These are phyloP conservation scores for Lablab purpureus DNA, from an alignment of 306 rosid species.

Conservation along the genomic window DNA sequence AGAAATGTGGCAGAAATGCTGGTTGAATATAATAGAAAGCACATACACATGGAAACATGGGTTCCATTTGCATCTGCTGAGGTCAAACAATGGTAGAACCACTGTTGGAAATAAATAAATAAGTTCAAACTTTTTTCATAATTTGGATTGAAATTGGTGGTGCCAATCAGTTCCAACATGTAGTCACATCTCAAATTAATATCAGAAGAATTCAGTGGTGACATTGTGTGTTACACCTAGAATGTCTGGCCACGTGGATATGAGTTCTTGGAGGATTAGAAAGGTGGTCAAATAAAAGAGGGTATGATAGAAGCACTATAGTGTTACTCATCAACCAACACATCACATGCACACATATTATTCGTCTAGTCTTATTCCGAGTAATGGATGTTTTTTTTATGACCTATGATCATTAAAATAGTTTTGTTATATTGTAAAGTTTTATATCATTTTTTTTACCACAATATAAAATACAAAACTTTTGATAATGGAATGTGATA, in stretches of 20 bases:
- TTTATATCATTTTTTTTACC: too few species aligned
- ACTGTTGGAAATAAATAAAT: not conserved
- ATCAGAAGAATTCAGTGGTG: not conserved
- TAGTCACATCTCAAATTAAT: slow-evolving; percentile 26
- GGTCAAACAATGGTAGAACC: not conserved
- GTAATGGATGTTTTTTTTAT: not conserved
- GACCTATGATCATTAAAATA: too few species aligned
- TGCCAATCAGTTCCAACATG: not conserved
- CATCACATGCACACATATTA: slow-evolving; percentile 17
- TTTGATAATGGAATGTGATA: too few species aligned
- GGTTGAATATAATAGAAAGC: slow-evolving; percentile 4
- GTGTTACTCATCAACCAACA: not conserved
- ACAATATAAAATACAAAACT: too few species aligned
- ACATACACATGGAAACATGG: not conserved
- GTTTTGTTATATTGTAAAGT: too few species aligned
- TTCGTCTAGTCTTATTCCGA: not conserved
- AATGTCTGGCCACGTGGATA: slow-evolving; percentile 12
- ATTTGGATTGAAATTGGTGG: slow-evolving; percentile 27
- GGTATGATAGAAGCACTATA: too few species aligned
- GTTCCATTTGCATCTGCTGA: not conserved
- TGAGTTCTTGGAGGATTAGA: not conserved
- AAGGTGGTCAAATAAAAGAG: not conserved
- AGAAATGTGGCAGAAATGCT: slow-evolving; percentile 35
- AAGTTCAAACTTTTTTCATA: not conserved
- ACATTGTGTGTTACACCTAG: not conserved